Conservation (phyloP, 306 rosid species). For the Vigna reflexopilosa region DNA sequence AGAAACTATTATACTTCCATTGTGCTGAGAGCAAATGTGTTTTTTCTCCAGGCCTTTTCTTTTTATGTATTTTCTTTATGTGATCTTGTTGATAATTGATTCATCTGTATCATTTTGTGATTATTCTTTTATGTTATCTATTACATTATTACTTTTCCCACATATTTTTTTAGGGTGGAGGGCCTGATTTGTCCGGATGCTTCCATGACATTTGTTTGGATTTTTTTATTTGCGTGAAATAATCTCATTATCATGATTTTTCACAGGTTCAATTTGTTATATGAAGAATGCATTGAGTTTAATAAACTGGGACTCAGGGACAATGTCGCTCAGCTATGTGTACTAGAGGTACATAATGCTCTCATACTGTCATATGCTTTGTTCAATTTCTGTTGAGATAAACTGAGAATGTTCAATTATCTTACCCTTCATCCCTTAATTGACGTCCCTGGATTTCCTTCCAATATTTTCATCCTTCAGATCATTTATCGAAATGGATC, state of each 20-base stretch:
- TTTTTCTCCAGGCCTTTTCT: not conserved
- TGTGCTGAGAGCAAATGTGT: constrained; percentile 24
- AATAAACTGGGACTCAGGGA: constrained; percentile 92
- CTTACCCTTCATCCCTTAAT: constrained; percentile 22
- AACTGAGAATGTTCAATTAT: constrained; percentile 29
- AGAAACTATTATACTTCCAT: constrained; percentile 6
- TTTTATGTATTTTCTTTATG: constrained; percentile 10
- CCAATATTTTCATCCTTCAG: constrained; percentile 53
- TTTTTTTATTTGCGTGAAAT: constrained; percentile 19
- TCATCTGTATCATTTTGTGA: constrained; percentile 5
- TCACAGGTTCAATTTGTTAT: constrained; percentile 76
- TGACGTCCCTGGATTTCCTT: constrained; percentile 37
- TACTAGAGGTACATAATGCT: constrained; percentile 71
- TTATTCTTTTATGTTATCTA: constrained; percentile 24
- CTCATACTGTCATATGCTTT: constrained; percentile 31
- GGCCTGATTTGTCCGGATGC: constrained; percentile 21
- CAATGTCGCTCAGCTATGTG: constrained; percentile 93
- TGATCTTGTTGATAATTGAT: constrained; percentile 27
- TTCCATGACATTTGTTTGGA: not conserved
- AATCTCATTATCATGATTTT: constrained; percentile 29
- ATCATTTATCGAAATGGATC: constrained; percentile 55
- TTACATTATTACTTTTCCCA: not conserved
- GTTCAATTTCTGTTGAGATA: constrained; percentile 33
- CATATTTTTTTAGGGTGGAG: not conserved
- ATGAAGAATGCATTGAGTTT: constrained; percentile 87